These are phyloP conservation scores for Bidens hawaiensis DNA, from an alignment of 140 eudicot genomes.

Conservation along the genomic window DNA sequence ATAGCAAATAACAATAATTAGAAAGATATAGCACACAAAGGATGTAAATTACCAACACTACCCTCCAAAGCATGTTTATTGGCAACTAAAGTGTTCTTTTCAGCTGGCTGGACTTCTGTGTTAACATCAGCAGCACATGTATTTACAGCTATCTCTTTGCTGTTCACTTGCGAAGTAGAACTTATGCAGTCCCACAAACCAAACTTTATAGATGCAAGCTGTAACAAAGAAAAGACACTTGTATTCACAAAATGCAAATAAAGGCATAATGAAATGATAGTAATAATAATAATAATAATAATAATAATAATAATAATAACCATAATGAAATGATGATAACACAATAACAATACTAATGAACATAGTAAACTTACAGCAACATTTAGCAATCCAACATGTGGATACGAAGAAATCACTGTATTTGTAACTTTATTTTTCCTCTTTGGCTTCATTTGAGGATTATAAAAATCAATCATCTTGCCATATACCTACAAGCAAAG, in stretches of 20 bases:
- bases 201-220: slow-evolving; percentile 61
- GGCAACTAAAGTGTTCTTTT: slow-evolving; percentile 18
- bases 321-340: neutral
- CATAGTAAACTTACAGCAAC: slow-evolving; percentile 73
- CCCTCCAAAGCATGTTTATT: neutral
- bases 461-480: slow-evolving; percentile 63
- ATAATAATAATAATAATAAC: too few species aligned
- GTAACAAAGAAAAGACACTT: slow-evolving; percentile 16
- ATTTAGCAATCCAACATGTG: slow-evolving; percentile 67
- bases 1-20: neutral
- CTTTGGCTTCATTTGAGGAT: slow-evolving; percentile 28
- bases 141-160: slow-evolving; percentile 15
- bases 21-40: neutral
- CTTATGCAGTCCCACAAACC: slow-evolving; percentile 73
- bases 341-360: neutral
- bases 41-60: too few species aligned
- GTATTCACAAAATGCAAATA: neutral
- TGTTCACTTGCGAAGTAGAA: slow-evolving; percentile 37
- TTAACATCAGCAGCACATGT: slow-evolving; percentile 21
- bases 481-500: slow-evolving; percentile 52
- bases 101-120: slow-evolving; percentile 45
- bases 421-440: slow-evolving; percentile 25
- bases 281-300: too few species aligned
- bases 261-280: too few species aligned
- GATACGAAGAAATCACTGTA: slow-evolving; percentile 36